Conservation (phyloP, 2,329 filamentous ascomycete species). For the Aspergillus persii region DNA sequence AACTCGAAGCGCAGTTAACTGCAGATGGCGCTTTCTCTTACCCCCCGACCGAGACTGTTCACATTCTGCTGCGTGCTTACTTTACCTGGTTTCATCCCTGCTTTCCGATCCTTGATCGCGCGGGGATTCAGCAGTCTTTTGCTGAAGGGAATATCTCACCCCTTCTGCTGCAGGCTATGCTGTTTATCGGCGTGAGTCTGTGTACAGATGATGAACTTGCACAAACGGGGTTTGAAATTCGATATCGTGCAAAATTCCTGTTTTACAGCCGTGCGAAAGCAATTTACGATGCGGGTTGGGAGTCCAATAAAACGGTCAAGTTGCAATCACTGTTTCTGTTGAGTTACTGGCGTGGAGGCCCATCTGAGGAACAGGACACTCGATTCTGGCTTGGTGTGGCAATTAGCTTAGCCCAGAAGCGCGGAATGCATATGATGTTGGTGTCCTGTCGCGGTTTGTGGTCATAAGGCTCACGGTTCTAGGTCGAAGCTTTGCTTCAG, state of each 20-base stretch:
- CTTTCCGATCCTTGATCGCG: conserved; percentile 54
- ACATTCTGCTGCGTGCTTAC: conserved; percentile 51
- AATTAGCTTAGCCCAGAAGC: conserved; percentile 52
- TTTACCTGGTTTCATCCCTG: conserved; percentile 58
- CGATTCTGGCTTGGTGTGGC: conserved; percentile 53
- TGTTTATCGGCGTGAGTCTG: conserved; percentile 55
- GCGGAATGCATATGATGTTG: conserved; percentile 38
- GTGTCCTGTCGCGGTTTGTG: neutral
- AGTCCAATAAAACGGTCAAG: conserved; percentile 51
- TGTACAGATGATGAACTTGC: conserved; percentile 49
- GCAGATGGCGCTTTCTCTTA: conserved; percentile 47
- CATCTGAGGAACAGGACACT: conserved; percentile 49
- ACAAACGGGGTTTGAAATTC: conserved; percentile 48
- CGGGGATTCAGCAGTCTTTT: conserved; percentile 42
- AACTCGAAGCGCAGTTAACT: conserved; percentile 37
- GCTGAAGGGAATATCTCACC: conserved; percentile 46
- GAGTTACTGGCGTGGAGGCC: conserved; percentile 56
- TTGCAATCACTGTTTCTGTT: conserved; percentile 55
- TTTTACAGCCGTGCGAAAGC: conserved; percentile 53
- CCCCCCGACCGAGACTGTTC: conserved; percentile 43
- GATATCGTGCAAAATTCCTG: conserved; percentile 50
- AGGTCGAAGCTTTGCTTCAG: conserved; percentile 33
- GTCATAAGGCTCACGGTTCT: neutral
- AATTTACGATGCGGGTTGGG: conserved; percentile 55
- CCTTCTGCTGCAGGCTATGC: conserved; percentile 53